phyloP scores from a whole-genome alignment of 768 basidiomycete genomes.

The Pulveroboletus sp. region DNA sequence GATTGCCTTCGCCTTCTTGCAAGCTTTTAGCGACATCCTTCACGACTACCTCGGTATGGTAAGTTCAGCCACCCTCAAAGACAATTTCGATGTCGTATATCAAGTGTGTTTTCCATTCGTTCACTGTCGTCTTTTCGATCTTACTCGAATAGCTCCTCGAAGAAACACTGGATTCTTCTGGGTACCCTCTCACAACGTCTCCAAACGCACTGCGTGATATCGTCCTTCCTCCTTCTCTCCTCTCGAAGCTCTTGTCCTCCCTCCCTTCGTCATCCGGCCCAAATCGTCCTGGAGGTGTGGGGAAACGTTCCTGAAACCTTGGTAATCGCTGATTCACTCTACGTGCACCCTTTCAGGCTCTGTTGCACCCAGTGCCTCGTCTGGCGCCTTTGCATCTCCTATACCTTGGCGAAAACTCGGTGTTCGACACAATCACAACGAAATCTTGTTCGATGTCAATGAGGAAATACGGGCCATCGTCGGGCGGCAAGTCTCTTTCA shows the following conservation, averaged over 20 bases:
- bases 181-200: constrained; percentile 88
- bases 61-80: constrained; percentile 72
- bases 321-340: background rate
- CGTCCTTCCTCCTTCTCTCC: constrained; percentile 84
- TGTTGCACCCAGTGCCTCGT: constrained; percentile 34
- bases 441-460: constrained; percentile 87
- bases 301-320: background rate
- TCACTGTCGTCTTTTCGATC: background rate
- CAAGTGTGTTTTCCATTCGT: constrained; percentile 49
- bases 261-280: constrained; percentile 24
- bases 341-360: constrained; percentile 14
- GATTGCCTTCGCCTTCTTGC: constrained; percentile 83
- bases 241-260: constrained; percentile 60
- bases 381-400: constrained; percentile 71
- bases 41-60: constrained; percentile 86
- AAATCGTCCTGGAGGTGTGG: constrained; percentile 28
- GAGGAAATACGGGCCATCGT: constrained; percentile 65
- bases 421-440: constrained; percentile 79
- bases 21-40: constrained; percentile 79
- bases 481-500: constrained; percentile 21
- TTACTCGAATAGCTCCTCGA: constrained; percentile 65
- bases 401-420: constrained; percentile 92
- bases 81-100: constrained; percentile 94
- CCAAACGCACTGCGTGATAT: constrained; percentile 88
- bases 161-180: constrained; percentile 91